Base-by-base conservation (phyloP, 2,329 filamentous ascomycete species). In the Bipolaris victoriae region DNA sequence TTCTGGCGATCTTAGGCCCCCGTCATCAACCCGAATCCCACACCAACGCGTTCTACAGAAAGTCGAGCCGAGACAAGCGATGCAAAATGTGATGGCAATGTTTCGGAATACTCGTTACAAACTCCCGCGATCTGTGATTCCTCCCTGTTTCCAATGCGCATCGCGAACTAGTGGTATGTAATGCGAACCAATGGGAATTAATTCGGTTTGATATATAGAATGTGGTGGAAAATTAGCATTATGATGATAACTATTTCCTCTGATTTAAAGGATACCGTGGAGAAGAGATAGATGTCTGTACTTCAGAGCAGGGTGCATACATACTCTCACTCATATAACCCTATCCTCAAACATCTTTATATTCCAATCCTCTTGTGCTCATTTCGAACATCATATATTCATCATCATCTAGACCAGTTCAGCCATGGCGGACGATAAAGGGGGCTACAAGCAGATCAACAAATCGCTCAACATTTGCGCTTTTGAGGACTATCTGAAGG, bases 361-460 rank as follows among this genome's bases (percentile, higher is more conserved):
- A 41, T 9, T 45, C 5, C 4, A 33, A 10, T 9, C 33, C 13
- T 22, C 2, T 31, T 18, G 5, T 5, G 6, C 26, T 29, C 26
- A 11, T 15, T 29, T 45, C 26, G 24, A 45, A 18, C n/a, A 20
- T 33, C n/a, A 13, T 6, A 7, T 20, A 7, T 45, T 79, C 3
- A 76, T 92, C 9, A 83, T 97, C 54, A 45, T 33, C n/a, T 33
- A n/a, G 16, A 33, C 26, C 7, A 20, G 5, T 31, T n/a, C n/a
- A 45, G 16, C n/a, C 26, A 33, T 13, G 15, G 11, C 24, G 10
- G 31, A 47, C 26, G 29, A 55, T 33, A 63, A 63, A 76, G 77
- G 3, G 15, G 78, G 78, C 29, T 80, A 80, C 65, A 66, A 66
- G 13, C 79, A 82, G 59, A 82, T 82, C 62, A 82, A 82, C 74